A percentile compares a stretch with the other conserved stretches of the same genome.
Evolutionary conservation across 257 asterid genomes (phyloP).

Genomic region (Petunia axillaris): DNA sequence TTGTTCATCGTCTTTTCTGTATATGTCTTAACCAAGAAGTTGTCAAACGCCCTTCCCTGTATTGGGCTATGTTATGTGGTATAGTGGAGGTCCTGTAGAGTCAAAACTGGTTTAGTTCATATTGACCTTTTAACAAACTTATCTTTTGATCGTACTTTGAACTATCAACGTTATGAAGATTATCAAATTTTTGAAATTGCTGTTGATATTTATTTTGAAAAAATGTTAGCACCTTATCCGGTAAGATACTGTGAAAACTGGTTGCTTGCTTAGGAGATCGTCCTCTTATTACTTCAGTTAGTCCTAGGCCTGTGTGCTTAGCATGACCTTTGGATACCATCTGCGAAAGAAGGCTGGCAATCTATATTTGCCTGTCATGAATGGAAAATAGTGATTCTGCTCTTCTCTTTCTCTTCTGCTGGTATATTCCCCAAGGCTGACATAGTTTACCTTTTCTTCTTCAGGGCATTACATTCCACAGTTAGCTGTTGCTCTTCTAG

Average conservation of each 20-base stretch:
- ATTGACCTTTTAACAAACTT: not conserved
- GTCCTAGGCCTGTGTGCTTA: not conserved
- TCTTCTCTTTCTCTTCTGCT: not conserved
- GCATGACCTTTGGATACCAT: not conserved
- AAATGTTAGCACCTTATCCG: not conserved
- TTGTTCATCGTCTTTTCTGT: not conserved
- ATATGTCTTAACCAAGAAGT: not conserved
- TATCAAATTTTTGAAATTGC: not conserved
- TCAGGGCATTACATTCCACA: constrained; percentile 95
- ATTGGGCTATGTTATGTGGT: not conserved
- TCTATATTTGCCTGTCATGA: constrained; percentile 10
- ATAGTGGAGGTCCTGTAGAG: not conserved
- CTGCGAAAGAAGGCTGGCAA: not conserved
- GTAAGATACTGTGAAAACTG: not conserved
- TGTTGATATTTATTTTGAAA: no score
- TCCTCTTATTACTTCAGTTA: not conserved
- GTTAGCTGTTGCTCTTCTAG: constrained; percentile 74
- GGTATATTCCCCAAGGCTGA: constrained; percentile 9
- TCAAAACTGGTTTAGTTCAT: not conserved
- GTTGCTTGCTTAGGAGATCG: not conserved
- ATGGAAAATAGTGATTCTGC: not conserved
- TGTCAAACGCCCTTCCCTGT: not conserved
- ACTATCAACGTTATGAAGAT: not conserved
- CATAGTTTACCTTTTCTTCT: constrained; percentile 7
- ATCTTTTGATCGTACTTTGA: not conserved